Percentiles rank a stretch among this genome's conserved stretches.
Conservation (phyloP, 192 early-diverging fungal genomes). For the Backusella liffmaniae region DNA sequence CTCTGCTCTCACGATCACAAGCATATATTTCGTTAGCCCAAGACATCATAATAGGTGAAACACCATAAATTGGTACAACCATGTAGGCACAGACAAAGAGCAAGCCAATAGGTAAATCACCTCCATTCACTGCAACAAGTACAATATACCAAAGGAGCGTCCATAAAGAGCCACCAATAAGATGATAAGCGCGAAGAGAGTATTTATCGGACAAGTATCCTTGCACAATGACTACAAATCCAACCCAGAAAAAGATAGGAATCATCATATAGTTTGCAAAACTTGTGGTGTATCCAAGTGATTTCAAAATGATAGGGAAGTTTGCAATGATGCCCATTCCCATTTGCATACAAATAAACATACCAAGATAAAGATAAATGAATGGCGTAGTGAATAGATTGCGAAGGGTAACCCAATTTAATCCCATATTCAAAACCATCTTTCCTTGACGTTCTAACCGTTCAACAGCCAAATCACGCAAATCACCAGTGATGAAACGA, state of each 20-base stretch:
- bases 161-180: slow-evolving; percentile 13
- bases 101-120: slow-evolving; percentile 12
- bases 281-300: slow-evolving; percentile 32
- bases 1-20: slow-evolving; percentile 24
- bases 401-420: slow-evolving; percentile 24
- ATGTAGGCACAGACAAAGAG: slow-evolving; percentile 26
- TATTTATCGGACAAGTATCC: slow-evolving; percentile 21
- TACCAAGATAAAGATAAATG: slow-evolving; percentile 12
- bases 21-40: slow-evolving; percentile 30
- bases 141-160: slow-evolving; percentile 23
- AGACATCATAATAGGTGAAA: slow-evolving; percentile 28
- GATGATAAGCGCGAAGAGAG: slow-evolving; percentile 12
- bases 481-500: slow-evolving; percentile 49
- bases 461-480: slow-evolving; percentile 21
- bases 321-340: slow-evolving; percentile 29
- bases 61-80: slow-evolving; percentile 21
- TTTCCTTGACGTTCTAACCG: slow-evolving; percentile 23
- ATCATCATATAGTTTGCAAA: slow-evolving; percentile 45
- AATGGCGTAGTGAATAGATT: slow-evolving; percentile 24
- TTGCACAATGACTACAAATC: slow-evolving; percentile 24
- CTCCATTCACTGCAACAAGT: slow-evolving; percentile 26
- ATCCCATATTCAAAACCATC: neutral
- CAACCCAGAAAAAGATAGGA: slow-evolving; percentile 32
- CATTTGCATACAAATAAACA: slow-evolving; percentile 23
- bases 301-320: slow-evolving; percentile 42